A percentile compares a stretch with the other conserved stretches of the same genome.
Evolutionary conservation across 192 early-diverging fungal species (phyloP).

Genomic region (Phlyctochytrium planicorne): DNA sequence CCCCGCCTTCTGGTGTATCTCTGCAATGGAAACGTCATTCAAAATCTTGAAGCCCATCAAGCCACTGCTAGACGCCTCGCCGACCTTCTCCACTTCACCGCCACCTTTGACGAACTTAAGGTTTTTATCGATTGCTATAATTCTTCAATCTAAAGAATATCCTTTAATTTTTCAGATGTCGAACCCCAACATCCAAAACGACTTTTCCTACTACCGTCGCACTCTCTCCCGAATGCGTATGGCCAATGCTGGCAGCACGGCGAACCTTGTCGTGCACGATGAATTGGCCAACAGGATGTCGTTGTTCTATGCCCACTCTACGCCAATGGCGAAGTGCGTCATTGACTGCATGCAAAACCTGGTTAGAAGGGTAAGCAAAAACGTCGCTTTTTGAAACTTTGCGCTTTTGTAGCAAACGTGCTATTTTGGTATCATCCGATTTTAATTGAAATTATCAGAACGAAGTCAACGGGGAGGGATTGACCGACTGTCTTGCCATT

Average conservation of each 20-base stretch:
- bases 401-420: not conserved
- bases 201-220: slow-evolving; percentile 96
- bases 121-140: slow-evolving; percentile 32
- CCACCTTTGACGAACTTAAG: slow-evolving; percentile 92
- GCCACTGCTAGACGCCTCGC: slow-evolving; percentile 79
- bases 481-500: slow-evolving; percentile 66
- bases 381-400: not conserved
- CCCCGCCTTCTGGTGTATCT: slow-evolving; percentile 41
- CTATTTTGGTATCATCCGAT: not conserved
- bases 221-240: slow-evolving; percentile 78
- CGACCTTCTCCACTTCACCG: slow-evolving; percentile 82
- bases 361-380: slow-evolving; percentile 55
- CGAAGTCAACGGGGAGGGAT: not conserved
- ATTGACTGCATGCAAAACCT: slow-evolving; percentile 76
- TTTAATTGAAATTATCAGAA: not conserved
- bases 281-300: slow-evolving; percentile 93
- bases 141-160: not conserved
- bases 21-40: slow-evolving; percentile 51
- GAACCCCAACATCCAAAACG: slow-evolving; percentile 89
- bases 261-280: slow-evolving; percentile 53
- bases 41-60: slow-evolving; percentile 71
- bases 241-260: slow-evolving; percentile 50
- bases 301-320: slow-evolving; percentile 94
- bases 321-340: slow-evolving; percentile 86
- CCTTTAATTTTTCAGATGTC: slow-evolving; percentile 52